Evolutionary conservation across 805 yeast species (phyloP).

Genomic region (Maudiozyma turicensis): DNA sequence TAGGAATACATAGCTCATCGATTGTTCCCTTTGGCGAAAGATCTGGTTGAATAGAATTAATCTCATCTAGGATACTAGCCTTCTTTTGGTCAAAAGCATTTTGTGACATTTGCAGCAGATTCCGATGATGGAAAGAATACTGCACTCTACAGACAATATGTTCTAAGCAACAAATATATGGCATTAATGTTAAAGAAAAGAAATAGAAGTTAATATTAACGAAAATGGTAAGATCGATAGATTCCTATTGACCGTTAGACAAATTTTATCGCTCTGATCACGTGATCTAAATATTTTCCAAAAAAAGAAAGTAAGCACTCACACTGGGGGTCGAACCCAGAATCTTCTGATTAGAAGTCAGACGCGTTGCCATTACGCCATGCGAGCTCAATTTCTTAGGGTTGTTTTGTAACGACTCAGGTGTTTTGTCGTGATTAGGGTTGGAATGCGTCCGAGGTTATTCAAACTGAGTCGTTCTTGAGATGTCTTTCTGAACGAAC

Average conservation of each 20-base stretch:
- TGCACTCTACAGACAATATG: too few relatives aligned
- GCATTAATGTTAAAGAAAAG: too few relatives aligned
- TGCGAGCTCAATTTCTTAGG: constrained; percentile 31
- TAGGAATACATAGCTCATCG: constrained; percentile 65
- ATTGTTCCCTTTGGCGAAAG: constrained; percentile 83
- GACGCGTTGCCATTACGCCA: constrained; percentile 52
- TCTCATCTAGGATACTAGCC: constrained; percentile 41
- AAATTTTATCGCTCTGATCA: too few relatives aligned
- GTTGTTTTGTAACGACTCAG: too few relatives aligned
- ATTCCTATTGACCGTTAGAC: too few relatives aligned
- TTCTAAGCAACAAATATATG: neutral
- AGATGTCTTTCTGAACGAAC: too few relatives aligned
- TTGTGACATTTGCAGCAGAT: constrained; percentile 9
- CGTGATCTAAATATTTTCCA: neutral
- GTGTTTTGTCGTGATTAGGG: too few relatives aligned
- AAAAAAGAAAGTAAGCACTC: constrained; percentile 29
- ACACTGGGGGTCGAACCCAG: constrained; percentile 49
- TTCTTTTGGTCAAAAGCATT: constrained; percentile 66
- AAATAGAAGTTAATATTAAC: too few relatives aligned
- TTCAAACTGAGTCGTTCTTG: too few relatives aligned
- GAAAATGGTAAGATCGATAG: too few relatives aligned
- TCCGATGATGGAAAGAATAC: too few relatives aligned
- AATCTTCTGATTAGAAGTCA: constrained; percentile 47
- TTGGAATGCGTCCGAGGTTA: too few relatives aligned
- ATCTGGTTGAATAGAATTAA: constrained; percentile 41